phyloP scores from a whole-genome alignment of 2,329 filamentous ascomycete species.

The Chrysoporthe austroafricana region DNA sequence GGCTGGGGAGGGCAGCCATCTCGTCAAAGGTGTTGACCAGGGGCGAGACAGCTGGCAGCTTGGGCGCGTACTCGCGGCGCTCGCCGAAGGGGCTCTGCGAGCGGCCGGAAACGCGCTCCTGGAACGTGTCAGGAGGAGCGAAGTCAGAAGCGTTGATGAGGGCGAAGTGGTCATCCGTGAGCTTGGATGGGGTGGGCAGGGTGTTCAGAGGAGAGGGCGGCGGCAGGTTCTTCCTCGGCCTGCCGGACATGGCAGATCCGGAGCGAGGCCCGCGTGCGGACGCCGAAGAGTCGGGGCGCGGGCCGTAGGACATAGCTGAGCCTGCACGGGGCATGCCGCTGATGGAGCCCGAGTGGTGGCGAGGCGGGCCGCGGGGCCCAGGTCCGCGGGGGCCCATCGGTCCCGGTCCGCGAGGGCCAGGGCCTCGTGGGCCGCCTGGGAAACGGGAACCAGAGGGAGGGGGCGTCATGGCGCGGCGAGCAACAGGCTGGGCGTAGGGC shows the following conservation, averaged over 20 bases:
- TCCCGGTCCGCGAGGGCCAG: constrained; percentile 32
- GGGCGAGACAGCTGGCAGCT: constrained; percentile 74
- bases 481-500: constrained; percentile 83
- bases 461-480: constrained; percentile 92
- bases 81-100: constrained; percentile 68
- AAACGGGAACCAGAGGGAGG: constrained; percentile 66
- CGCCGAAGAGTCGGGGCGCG: constrained; percentile 40
- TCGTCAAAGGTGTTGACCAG: constrained; percentile 86
- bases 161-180: constrained; percentile 80
- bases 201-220: constrained; percentile 75
- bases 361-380: constrained; percentile 34
- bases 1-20: constrained; percentile 81
- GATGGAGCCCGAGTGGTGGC: constrained; percentile 52
- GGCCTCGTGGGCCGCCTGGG: constrained; percentile 43
- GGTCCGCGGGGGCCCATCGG: constrained; percentile 25
- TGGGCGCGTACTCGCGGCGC: constrained; percentile 73
- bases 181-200: constrained; percentile 82
- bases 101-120: constrained; percentile 71
- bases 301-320: constrained; percentile 39
- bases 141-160: constrained; percentile 75
- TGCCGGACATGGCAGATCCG: constrained; percentile 51
- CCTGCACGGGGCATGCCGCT: constrained; percentile 58
- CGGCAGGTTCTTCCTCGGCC: constrained; percentile 56
- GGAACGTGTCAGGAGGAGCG: constrained; percentile 73
- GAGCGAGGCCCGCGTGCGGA: constrained; percentile 49